phyloP scores from a whole-genome alignment of 768 basidiomycete species.

The Kwoniella heveanensis region DNA sequence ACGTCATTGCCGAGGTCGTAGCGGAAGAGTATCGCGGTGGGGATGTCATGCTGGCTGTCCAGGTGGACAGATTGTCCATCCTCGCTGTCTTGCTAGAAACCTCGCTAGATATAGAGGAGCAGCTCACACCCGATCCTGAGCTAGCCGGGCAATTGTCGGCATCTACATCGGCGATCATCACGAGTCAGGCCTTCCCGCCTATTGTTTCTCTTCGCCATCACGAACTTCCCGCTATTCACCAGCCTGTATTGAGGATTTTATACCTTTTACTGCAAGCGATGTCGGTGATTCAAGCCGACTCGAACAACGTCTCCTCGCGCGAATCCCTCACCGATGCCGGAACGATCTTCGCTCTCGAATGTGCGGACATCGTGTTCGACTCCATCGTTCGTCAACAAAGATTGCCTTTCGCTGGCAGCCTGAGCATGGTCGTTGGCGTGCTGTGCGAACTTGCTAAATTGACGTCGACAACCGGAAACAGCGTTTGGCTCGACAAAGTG shows the following conservation, averaged over 20 bases:
- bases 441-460: slow-evolving; percentile 36
- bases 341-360: slow-evolving; percentile 62
- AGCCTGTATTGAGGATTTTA: slow-evolving; percentile 72
- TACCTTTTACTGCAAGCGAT: slow-evolving; percentile 75
- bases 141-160: slow-evolving; percentile 67
- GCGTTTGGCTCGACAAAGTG: slow-evolving; percentile 75
- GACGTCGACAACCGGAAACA: slow-evolving; percentile 54
- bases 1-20: slow-evolving; percentile 68
- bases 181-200: slow-evolving; percentile 74
- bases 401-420: slow-evolving; percentile 24
- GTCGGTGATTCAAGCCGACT: slow-evolving; percentile 44
- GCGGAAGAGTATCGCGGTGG: slow-evolving; percentile 71
- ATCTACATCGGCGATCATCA: slow-evolving; percentile 67
- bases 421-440: slow-evolving; percentile 36
- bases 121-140: slow-evolving; percentile 59
- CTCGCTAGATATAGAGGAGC: slow-evolving; percentile 63
- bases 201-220: slow-evolving; percentile 70
- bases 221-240: slow-evolving; percentile 72
- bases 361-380: slow-evolving; percentile 54
- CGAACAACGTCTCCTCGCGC: slow-evolving; percentile 58
- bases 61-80: slow-evolving; percentile 72
- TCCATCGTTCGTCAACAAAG: slow-evolving; percentile 17
- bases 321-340: slow-evolving; percentile 64
- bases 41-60: slow-evolving; percentile 81
- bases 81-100: slow-evolving; percentile 77